Percentiles rank a stretch among this genome's conserved stretches.
These are phyloP conservation scores for Solanum megistacrolobum DNA, from an alignment of 257 asterid genomes.

Conservation along the genomic window DNA sequence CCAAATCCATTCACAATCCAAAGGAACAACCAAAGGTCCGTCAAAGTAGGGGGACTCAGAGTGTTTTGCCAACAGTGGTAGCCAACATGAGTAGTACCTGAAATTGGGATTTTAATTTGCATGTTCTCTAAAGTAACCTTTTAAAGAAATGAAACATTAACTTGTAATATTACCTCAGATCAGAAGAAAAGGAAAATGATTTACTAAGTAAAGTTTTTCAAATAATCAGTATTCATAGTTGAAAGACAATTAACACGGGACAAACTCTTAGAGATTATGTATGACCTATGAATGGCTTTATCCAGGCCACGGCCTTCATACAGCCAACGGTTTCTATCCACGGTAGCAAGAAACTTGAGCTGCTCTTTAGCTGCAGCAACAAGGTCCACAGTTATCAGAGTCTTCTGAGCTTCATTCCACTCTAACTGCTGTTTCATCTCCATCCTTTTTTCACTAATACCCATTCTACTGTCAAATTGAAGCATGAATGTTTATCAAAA, in stretches of 20 bases:
- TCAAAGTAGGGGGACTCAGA: conserved; percentile 48
- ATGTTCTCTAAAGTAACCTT: background rate
- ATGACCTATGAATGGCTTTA: conserved; percentile 64
- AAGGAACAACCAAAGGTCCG: conserved; percentile 78
- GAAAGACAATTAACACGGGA: background rate
- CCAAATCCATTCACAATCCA: conserved; percentile 99
- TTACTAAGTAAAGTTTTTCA: background rate
- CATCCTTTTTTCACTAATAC: conserved; percentile 10
- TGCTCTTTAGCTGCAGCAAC: conserved; percentile 66
- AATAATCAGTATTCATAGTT: background rate
- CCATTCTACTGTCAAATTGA: background rate
- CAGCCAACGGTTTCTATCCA: conserved; percentile 88
- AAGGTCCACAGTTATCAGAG: conserved; percentile 55
- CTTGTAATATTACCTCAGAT: background rate
- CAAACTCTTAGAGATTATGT: background rate
- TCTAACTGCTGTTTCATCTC: conserved; percentile 64
- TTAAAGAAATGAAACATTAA: background rate
- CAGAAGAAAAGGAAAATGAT: background rate
- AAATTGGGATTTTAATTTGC: background rate
- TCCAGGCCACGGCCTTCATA: conserved; percentile 61
- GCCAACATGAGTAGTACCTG: conserved; percentile 91
- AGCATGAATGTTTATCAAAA: background rate
- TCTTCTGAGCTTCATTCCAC: conserved; percentile 81
- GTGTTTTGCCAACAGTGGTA: conserved; percentile 87
- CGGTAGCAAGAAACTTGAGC: conserved; percentile 66